Evolutionary conservation across 176 grass and related monocot species (phyloP).

Genomic region (Panicum miliaceum): DNA sequence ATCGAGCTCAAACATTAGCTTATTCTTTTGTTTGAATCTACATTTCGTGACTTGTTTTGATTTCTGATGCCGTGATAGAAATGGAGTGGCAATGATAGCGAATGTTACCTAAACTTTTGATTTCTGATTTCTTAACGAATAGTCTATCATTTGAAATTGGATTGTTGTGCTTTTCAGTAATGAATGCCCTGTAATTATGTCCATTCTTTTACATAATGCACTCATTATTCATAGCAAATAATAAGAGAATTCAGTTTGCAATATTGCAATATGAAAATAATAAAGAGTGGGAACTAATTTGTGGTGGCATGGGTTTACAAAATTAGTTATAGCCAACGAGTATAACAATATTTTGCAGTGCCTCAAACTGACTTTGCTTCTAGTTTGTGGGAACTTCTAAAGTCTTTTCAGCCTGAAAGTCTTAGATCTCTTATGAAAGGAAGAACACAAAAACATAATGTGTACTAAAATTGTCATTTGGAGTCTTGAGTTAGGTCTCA

Average conservation of each 20-base stretch:
- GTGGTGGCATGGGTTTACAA: not conserved
- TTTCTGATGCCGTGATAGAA: not conserved
- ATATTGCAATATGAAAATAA: not conserved
- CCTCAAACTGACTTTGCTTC: conserved; percentile 4
- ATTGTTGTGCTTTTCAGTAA: not conserved
- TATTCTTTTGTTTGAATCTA: conserved; percentile 42
- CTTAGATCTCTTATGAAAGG: not conserved
- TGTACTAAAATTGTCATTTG: not conserved
- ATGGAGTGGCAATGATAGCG: not conserved
- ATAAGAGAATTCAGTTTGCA: not conserved
- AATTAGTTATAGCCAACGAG: not conserved
- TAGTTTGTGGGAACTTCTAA: conserved; percentile 9
- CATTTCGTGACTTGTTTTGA: not conserved
- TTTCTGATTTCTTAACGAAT: not conserved
- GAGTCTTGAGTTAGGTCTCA: conserved; percentile 34
- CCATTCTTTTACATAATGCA: not conserved
- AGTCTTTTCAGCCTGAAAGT: not conserved
- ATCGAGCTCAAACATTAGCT: not conserved
- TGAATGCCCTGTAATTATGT: not conserved
- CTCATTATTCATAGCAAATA: not conserved
- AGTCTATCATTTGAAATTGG: conserved; percentile 5
- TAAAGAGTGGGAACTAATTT: conserved; percentile 21
- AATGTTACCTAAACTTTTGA: not conserved
- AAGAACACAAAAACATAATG: not conserved
- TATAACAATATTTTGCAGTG: not conserved